Evolutionary conservation across 345 rosid genomes (phyloP), one percentile per base, ranked within the genome.

Genomic region (Heritiera fomes): DNA sequence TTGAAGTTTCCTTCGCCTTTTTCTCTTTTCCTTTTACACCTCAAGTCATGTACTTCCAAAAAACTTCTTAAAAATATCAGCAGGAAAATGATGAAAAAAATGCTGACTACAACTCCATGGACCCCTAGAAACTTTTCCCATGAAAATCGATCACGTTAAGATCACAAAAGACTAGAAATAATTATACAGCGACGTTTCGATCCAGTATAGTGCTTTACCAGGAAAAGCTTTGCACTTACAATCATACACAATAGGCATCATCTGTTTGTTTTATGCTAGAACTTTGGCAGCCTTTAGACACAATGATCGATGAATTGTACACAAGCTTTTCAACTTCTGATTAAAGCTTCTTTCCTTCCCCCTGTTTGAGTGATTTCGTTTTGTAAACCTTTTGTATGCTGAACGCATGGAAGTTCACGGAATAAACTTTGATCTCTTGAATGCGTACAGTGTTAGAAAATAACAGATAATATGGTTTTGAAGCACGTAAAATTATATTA

Each of bases 31-130:
- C 73, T 49, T 71, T 28, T 3, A 6, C 75, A 30, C 30, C 9
- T 30, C 75, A 50, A 14, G 55, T 71, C 74, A 71, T 50, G 75
- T 40, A 71, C 11, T 50, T 71, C 60, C 75, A 50, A 71, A 50
- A 6, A 50, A 71, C 75, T 17, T 71, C 50, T 23, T 9, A 60
- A 28, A 60, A 60, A 20, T 50, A 49, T 50, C 75, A 50, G 6
- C 43, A 50, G 38, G 50, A 71, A 49, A 49, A 49, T 12, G 32
- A 71, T 47, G 34, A 12, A 43, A 9, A 59, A 23, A 3, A 20
- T 6, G 1, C 10, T 13, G 63, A 71, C 67, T 2, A 38, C 9
- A 28, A 61, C 15, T 12, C 41, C 41, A 68, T 46, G 56, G 55
- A 69, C 58, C 74, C 20, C 56, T 23, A 30, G 3, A 71, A 71